Evolutionary conservation across 2,329 filamentous ascomycete species (phyloP), one percentile per base, ranked within the genome.

Genomic region (Sphaceloma murrayae): DNA sequence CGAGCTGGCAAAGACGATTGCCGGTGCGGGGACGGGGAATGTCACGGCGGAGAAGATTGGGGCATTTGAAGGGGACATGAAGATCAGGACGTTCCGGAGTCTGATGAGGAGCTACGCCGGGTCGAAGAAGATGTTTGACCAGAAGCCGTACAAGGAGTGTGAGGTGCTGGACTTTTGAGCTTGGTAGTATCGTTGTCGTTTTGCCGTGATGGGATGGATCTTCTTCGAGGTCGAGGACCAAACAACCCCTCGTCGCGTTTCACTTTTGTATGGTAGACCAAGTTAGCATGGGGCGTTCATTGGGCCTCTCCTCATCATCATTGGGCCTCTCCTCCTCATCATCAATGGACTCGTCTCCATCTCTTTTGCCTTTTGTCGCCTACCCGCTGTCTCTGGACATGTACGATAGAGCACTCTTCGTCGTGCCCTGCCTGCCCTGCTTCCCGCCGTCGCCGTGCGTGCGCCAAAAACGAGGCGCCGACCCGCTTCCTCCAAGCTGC

Each of bases 1-100:
- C 14, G 55, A 66, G 29, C 49, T 69, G 24, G 64, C 63, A 27
- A 70, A 56, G 34, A 31, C 62, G 45, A 47, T 64, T 13, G 52
- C 52, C 6, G 58, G 60, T 27, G 56, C 57, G 2, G 55, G 53
- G 2, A 40, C 22, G 14, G 36, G 30, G 36, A 16, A 27, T 19
- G 54, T 54, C 1, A 55, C 43, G 18, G 54, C 53, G 45, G 54
- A 57, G 11, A 59, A 55, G 8, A 51, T 63, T 7, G 58, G 53
- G 10, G 52, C 49, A 8, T 63, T 62, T 42, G 62, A 65, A 46
- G 57, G 58, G 19, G 58, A 57, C 38, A 62, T 64, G 60, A 54
- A 60, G 9, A 51, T 58, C 6, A 61, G 63, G 46, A 61, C 52
- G 2, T 58, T 53, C 30, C 57, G 55, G 44, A 58, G 56, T 8